phyloP scores from a whole-genome alignment of 169 alveolate genomes.

The Miamiensis avidus region DNA sequence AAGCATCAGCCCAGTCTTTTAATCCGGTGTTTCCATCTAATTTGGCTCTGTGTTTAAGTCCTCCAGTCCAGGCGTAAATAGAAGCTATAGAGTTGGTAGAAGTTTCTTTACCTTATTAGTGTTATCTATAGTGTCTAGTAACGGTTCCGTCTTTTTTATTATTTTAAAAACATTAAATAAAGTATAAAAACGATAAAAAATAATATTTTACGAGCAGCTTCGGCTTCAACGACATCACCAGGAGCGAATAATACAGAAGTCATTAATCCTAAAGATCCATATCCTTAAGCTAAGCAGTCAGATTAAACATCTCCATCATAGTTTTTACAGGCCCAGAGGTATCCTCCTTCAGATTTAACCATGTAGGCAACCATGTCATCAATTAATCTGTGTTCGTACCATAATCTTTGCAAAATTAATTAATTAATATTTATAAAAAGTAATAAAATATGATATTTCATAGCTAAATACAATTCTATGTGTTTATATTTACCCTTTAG shows the following conservation, averaged over 20 bases:
- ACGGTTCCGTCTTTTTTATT: too few relatives aligned
- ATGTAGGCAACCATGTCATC: slow-evolving; percentile 82
- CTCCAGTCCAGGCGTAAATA: slow-evolving; percentile 72
- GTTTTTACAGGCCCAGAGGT: slow-evolving; percentile 77
- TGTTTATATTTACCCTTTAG: too few relatives aligned
- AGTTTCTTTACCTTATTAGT: slow-evolving; percentile 53
- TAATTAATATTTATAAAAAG: too few relatives aligned
- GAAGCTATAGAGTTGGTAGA: slow-evolving; percentile 67
- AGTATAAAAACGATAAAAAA: too few relatives aligned
- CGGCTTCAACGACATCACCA: slow-evolving; percentile 67
- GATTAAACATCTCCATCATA: slow-evolving; percentile 80
- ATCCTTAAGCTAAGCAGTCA: slow-evolving; percentile 79
- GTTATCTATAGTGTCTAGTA: slow-evolving; percentile 71
- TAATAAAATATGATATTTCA: too few relatives aligned
- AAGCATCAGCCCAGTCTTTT: slow-evolving; percentile 22
- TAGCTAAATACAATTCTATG: too few relatives aligned
- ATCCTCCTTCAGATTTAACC: slow-evolving; percentile 69
- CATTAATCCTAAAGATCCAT: slow-evolving; percentile 79
- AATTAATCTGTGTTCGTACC: slow-evolving; percentile 78
- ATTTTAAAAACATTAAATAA: too few relatives aligned
- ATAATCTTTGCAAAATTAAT: too few relatives aligned
- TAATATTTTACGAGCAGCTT: slow-evolving; percentile 87
- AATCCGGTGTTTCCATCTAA: slow-evolving; percentile 45
- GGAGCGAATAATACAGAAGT: slow-evolving; percentile 59
- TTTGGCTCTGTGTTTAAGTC: slow-evolving; percentile 52